Evolutionary conservation across 140 eudicot species (phyloP), one percentile per base, ranked within the genome.

Genomic region (Ambrosia hybrid): DNA sequence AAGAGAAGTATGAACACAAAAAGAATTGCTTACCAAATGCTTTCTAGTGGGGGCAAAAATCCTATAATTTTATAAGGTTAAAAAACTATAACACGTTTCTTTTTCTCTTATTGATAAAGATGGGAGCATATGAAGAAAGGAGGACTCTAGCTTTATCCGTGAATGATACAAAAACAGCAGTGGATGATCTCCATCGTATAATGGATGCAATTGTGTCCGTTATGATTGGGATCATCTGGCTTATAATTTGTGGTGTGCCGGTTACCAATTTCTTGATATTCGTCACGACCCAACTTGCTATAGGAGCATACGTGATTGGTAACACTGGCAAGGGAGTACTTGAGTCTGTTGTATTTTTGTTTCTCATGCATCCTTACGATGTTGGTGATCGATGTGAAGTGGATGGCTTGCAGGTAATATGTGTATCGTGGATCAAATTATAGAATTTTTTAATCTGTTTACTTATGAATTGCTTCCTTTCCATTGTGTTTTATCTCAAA

Each of bases 81-180:
- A 21, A 21, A 21, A 21, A 21, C 26, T 21, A 21, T 6, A 34
- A 8, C 33, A 45, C 30, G 6, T 52, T 73, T 10, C 1, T 33
- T 57, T 14, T 10, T 12, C 57, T 65, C 37, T 12, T 72, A 45
- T 45, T 84, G 34, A 10, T 49, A 4, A 49, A 89, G 96, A 85
- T 85, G 1, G 81, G 79, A 70, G 88, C 77, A 53, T 83, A 81
- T 53, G 76, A 81, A 72, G 92, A 86, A 58, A 71, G 92, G 34
- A 79, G 91, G 52, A 84, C 96, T 1, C 80, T 89, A 69, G 96
- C 92, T 0, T 79, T 85, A 70, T 85, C 96, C 7, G 80, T 88
- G n/a, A 79, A 88, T 45, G 96, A 88, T 73, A 88, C 96, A 38
- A 88, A 88, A 75, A 89, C 96, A 52, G 92, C 96, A 37, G 92